phyloP scores from a whole-genome alignment of 1,284 basidiomycete genomes.

The Cerrena zonata region DNA sequence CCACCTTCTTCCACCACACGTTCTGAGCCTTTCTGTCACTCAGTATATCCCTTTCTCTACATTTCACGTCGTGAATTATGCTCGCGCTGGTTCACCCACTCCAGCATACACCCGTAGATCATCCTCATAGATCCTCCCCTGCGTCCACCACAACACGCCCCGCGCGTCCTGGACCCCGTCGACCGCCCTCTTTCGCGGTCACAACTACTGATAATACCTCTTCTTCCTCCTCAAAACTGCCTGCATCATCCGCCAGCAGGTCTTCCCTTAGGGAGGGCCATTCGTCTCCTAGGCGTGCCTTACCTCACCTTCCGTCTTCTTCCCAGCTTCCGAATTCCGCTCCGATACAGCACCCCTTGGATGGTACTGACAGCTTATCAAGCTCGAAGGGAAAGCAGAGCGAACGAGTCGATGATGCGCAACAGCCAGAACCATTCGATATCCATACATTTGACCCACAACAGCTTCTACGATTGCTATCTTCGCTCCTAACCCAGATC shows the following conservation, averaged over 20 bases:
- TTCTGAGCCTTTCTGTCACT: neutral
- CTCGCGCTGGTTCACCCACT: slow-evolving; percentile 9
- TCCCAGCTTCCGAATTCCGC: slow-evolving; percentile 3
- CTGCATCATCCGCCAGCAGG: slow-evolving; percentile 9
- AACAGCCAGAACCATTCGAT: slow-evolving; percentile 29
- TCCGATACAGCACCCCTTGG: too few relatives aligned
- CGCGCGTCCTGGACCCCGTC: neutral
- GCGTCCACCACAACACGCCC: neutral
- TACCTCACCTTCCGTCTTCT: slow-evolving; percentile 5
- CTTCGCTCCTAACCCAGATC: slow-evolving; percentile 85
- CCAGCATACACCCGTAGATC: slow-evolving; percentile 5
- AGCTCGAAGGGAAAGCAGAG: slow-evolving; percentile 2
- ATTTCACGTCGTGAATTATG: slow-evolving; percentile 2
- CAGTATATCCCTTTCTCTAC: too few relatives aligned
- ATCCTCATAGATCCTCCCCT: slow-evolving; percentile 2
- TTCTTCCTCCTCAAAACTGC: slow-evolving; percentile 13
- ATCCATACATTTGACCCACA: slow-evolving; percentile 61
- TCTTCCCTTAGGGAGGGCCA: slow-evolving; percentile 15
- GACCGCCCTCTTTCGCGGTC: slow-evolving; percentile 11
- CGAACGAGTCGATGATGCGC: neutral
- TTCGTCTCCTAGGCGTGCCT: slow-evolving; percentile 12
- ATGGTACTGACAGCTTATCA: slow-evolving; percentile 3
- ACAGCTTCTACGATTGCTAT: slow-evolving; percentile 83
- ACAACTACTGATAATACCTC: slow-evolving; percentile 7
- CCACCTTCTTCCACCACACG: neutral